Evolutionary conservation across 495 filamentous ascomycete genomes (phyloP), one percentile per base, ranked within the genome.

Genomic region (Glarea lozoyensis): DNA sequence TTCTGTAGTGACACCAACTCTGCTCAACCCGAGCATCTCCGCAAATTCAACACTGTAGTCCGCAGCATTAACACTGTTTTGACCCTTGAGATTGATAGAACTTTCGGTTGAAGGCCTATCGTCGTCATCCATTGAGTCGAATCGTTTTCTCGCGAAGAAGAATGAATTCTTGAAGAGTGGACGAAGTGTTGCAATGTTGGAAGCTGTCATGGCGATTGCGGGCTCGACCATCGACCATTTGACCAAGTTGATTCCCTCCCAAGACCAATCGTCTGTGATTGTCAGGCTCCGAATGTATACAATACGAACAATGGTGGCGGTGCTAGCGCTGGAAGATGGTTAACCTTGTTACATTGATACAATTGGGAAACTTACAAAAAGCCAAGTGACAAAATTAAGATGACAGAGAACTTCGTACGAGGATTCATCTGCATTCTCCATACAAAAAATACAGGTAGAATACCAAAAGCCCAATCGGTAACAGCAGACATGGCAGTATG

Each of bases 171-270:
- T 30, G 12, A 76, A 59, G 3, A 69, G 53, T 2, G 66, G 64
- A 0, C 60, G 59, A 1, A 69, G 46, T 3, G 63, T 69, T 9
- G 64, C 66, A 15, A 64, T 40, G 19, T 59, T 59, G 3, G 63
- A 59, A 1, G 64, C 63, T 12, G 53, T 53, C 1, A 69, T 52
- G n/a, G 59, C 66, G 10, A 69, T 46, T 0, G 59, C 63, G 20
- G 55, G 52, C 50, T 69, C 66, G 6, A 62, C 43, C 0, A 62
- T 64, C 2, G 59, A 58, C 63, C 61, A 66, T 42, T 66, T 64
- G 0, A 57, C 52, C 1, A 69, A 37, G 46, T 61, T 59, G 0
- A 55, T 50, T 0, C 51, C 58, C 3, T 52, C 62, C 63, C 68
- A 62, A 12, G 62, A 40, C 15, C 60, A 55, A 37, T 65, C 62